Evolutionary conservation across 2,329 filamentous ascomycete genomes (phyloP).

Genomic region (Fusarium sp.): DNA sequence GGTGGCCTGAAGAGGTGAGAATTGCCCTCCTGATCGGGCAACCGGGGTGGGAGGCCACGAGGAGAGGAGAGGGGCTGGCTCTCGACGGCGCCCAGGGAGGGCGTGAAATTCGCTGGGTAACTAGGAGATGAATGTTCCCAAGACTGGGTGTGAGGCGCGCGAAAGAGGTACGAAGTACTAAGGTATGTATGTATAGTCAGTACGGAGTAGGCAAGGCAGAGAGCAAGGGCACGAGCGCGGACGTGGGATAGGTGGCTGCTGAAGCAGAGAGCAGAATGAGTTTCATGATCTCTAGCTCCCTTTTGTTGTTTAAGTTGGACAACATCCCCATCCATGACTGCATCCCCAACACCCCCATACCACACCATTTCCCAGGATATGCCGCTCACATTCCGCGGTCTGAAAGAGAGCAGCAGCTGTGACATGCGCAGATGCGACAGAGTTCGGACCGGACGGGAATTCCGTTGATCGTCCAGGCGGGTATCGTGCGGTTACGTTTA

Average conservation of each 20-base stretch:
- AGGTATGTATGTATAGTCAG: constrained; percentile 25
- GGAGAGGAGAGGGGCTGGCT: constrained; percentile 14
- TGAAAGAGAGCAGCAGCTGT: neutral
- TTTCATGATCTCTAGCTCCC: constrained; percentile 13
- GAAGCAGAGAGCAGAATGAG: constrained; percentile 7
- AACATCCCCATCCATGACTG: constrained; percentile 28
- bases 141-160: constrained; percentile 28
- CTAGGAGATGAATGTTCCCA: constrained; percentile 29
- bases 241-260: constrained; percentile 19
- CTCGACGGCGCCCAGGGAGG: constrained; percentile 23
- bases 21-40: constrained; percentile 19
- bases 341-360: constrained; percentile 9
- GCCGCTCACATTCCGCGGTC: constrained; percentile 8
- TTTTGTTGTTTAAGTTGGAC: constrained; percentile 39
- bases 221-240: constrained; percentile 27
- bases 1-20: constrained; percentile 7
- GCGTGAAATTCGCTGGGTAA: constrained; percentile 19
- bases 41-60: constrained; percentile 20
- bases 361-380: constrained; percentile 14
- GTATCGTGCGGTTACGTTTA: constrained; percentile 1
- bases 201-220: constrained; percentile 36
- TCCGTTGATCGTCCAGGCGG: neutral
- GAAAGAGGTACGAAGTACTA: constrained; percentile 19
- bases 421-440: constrained; percentile 4
- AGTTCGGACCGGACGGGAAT: neutral